A percentile compares a stretch with the other conserved stretches of the same genome.
Conservation (phyloP, 257 asterid species). For the Solanum lycopersicoides region DNA sequence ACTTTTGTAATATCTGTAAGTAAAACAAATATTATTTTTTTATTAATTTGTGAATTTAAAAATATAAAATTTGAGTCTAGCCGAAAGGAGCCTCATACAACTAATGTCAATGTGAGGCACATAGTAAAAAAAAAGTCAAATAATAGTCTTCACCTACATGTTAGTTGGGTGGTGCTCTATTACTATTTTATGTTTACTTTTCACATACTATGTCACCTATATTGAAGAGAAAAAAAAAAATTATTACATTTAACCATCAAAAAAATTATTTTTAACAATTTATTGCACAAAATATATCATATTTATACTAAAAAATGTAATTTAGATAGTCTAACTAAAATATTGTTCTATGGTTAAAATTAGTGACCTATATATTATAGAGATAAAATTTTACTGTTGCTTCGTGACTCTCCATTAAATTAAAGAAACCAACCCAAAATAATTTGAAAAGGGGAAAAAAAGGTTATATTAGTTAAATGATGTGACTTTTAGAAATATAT, state of each 20-base stretch:
- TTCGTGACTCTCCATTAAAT: not conserved
- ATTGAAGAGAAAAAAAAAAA: not conserved
- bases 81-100: not conserved
- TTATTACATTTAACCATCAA: not conserved
- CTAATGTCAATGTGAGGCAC: no score
- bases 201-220: not conserved
- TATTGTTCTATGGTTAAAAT: not conserved
- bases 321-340: not conserved
- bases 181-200: not conserved
- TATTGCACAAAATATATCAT: not conserved
- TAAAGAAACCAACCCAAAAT: not conserved
- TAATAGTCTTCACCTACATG: not conserved
- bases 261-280: not conserved
- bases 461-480: not conserved
- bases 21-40: no score
- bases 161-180: not conserved
- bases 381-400: not conserved
- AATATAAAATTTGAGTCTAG: no score
- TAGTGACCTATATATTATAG: accelerated
- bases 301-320: not conserved
- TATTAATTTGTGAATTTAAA: no score
- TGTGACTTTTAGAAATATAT: not conserved
- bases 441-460: not conserved
- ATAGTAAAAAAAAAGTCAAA: not conserved
- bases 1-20: no score